Conservation (phyloP, 768 basidiomycete genomes). For the Lenzites betulinus region DNA sequence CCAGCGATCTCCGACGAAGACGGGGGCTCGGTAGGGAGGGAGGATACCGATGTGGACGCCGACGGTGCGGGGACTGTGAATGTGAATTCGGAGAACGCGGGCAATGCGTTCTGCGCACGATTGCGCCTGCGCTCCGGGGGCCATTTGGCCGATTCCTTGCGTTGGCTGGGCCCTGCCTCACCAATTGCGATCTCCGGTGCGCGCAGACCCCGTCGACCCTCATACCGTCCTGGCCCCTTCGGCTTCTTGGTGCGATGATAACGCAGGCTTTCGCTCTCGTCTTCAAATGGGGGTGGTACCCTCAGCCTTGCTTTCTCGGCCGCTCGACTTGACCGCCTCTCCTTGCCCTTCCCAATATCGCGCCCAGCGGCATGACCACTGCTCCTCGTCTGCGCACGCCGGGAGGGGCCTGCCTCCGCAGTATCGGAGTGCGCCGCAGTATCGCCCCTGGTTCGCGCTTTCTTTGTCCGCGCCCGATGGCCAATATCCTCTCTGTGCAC, state of each 20-base stretch:
- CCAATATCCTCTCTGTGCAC: conserved; percentile 7
- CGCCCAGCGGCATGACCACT: background rate
- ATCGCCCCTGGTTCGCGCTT: conserved; percentile 10
- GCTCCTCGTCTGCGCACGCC: background rate
- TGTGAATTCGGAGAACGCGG: conserved; percentile 13
- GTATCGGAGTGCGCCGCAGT: background rate
- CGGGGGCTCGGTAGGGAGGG: background rate
- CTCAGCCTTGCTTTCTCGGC: background rate
- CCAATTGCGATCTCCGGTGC: background rate
- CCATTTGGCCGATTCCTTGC: background rate
- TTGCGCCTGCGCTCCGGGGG: background rate
- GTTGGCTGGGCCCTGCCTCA: background rate
- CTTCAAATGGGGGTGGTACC: background rate
- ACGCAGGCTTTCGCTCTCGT: background rate
- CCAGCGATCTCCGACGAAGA: background rate
- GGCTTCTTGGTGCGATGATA: background rate
- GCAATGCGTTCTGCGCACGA: background rate
- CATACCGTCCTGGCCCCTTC: background rate
- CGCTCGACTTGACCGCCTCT: background rate
- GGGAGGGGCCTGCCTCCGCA: background rate
- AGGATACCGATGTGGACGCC: background rate
- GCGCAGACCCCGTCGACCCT: background rate
- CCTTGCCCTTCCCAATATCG: background rate
- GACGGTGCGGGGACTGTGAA: conserved; percentile 11
- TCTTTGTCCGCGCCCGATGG: conserved; percentile 6